A percentile compares a stretch with the other conserved stretches of the same genome.
Evolutionary conservation across 176 grass and related monocot genomes (phyloP).

Genomic region (Stipa capillata): DNA sequence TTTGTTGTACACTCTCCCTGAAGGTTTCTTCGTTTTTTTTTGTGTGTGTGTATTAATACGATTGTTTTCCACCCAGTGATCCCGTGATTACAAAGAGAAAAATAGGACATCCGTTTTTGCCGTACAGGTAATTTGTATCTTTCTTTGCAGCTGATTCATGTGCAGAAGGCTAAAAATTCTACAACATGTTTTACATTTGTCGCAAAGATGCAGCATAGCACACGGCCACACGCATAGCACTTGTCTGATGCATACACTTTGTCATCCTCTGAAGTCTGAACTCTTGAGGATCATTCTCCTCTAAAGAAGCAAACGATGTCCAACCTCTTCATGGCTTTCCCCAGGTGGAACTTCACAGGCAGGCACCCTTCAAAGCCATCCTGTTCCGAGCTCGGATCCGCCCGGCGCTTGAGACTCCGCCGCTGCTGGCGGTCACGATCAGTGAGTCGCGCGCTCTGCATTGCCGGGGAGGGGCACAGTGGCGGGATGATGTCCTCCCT

Average conservation of each 20-base stretch:
- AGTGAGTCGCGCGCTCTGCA: slow-evolving; percentile 48
- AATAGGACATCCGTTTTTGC: neutral
- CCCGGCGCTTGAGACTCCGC: neutral
- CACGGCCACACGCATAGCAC: too few species aligned
- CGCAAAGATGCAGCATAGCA: neutral
- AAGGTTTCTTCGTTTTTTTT: neutral
- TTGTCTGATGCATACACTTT: neutral
- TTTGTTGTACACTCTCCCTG: too few species aligned
- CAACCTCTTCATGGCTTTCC: slow-evolving; percentile 27
- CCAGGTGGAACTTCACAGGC: slow-evolving; percentile 31
- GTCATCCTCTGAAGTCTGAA: too few species aligned
- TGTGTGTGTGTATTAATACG: neutral
- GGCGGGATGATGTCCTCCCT: slow-evolving; percentile 14
- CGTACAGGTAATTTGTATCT: neutral
- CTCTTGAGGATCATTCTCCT: neutral
- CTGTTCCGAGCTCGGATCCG: too few species aligned
- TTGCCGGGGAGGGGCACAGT: slow-evolving; percentile 34
- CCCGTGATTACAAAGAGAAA: neutral
- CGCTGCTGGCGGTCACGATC: neutral
- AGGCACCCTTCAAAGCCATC: slow-evolving; percentile 24
- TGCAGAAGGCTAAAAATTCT: neutral
- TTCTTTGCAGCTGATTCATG: neutral
- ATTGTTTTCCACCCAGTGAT: neutral
- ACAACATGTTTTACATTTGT: neutral
- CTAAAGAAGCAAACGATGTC: slow-evolving; percentile 25